phyloP scores from a whole-genome alignment of 345 rosid species.

The Anastatica hierochuntica region DNA sequence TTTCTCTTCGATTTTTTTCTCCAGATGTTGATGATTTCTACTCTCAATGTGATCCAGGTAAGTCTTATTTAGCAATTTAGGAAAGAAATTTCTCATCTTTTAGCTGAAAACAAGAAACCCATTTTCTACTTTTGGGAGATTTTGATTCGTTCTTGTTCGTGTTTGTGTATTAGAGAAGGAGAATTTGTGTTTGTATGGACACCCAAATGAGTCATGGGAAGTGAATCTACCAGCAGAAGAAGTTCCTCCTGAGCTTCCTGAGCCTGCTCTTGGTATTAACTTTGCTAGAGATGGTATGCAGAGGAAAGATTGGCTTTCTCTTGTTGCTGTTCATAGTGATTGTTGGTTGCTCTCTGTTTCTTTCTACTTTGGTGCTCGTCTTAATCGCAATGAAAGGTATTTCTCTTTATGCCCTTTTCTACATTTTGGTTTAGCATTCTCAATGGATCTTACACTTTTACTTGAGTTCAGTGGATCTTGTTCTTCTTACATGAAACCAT shows the following conservation, averaged over 20 bases:
- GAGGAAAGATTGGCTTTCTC: constrained; percentile 86
- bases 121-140: not conserved
- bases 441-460: too few species aligned
- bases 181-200: constrained; percentile 90
- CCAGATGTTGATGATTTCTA: constrained; percentile 92
- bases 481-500: too few species aligned
- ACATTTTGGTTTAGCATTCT: too few species aligned
- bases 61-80: not conserved
- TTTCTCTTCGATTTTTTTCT: not conserved
- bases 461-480: too few species aligned
- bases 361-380: constrained; percentile 90
- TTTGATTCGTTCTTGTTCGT: not conserved
- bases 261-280: constrained; percentile 94
- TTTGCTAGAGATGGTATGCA: constrained; percentile 98
- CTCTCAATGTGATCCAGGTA: constrained; percentile 96
- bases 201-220: constrained; percentile 89
- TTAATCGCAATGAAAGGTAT: constrained; percentile 85
- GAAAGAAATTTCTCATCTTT: not conserved
- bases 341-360: constrained; percentile 98
- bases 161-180: constrained; percentile 55
- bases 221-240: constrained; percentile 92
- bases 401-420: not conserved
- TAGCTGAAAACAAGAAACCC: not conserved
- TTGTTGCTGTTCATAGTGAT: constrained; percentile 93
- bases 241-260: constrained; percentile 97